Conservation (phyloP, 1,284 basidiomycete species). For the Laetiporus sulphureus region DNA sequence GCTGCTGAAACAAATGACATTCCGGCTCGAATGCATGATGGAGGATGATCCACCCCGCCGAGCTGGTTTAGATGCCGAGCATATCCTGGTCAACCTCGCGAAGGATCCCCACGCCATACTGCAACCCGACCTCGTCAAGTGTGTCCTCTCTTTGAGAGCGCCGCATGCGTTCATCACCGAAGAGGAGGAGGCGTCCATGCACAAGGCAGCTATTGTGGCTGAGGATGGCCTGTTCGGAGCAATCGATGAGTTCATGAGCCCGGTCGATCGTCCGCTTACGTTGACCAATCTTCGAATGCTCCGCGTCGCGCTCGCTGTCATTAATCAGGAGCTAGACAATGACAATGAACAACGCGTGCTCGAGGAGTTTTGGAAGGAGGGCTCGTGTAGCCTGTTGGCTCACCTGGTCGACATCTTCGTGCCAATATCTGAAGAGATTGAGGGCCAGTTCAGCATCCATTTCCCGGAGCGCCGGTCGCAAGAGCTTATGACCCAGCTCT, state of each 20-base stretch:
- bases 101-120: slow-evolving; percentile 56
- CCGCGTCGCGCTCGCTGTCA: slow-evolving; percentile 53
- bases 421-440: slow-evolving; percentile 44
- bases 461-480: slow-evolving; percentile 26
- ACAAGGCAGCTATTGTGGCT: slow-evolving; percentile 52
- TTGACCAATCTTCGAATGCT: slow-evolving; percentile 46
- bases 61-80: slow-evolving; percentile 59
- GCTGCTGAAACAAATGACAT: slow-evolving; percentile 54
- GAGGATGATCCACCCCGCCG: slow-evolving; percentile 54
- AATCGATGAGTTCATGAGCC: slow-evolving; percentile 49
- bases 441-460: slow-evolving; percentile 39
- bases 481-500: slow-evolving; percentile 42
- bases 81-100: slow-evolving; percentile 54
- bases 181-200: slow-evolving; percentile 48
- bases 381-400: slow-evolving; percentile 45
- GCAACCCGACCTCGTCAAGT: slow-evolving; percentile 46
- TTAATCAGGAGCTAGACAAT: slow-evolving; percentile 45
- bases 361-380: slow-evolving; percentile 52
- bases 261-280: slow-evolving; percentile 43
- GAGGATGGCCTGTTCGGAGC: slow-evolving; percentile 61
- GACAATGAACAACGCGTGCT: slow-evolving; percentile 48
- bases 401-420: slow-evolving; percentile 47
- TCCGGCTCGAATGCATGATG: slow-evolving; percentile 57
- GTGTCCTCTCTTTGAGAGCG: slow-evolving; percentile 43
- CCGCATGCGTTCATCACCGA: slow-evolving; percentile 57